A percentile compares a stretch with the other conserved stretches of the same genome.
Evolutionary conservation across 805 yeast genomes (phyloP).

Genomic region (Yamadazyma sp.): DNA sequence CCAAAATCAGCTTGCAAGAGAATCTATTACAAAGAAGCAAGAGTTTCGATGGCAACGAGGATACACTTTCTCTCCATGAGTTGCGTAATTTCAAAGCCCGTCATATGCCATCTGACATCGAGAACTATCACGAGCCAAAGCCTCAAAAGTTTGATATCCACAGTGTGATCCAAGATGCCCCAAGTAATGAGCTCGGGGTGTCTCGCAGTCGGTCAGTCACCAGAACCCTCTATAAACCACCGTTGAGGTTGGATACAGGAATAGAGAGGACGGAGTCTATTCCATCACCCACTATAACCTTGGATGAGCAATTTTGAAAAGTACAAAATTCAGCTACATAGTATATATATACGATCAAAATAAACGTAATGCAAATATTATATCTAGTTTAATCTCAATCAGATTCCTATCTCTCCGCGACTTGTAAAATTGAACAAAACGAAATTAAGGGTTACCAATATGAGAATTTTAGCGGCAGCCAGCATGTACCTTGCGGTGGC

Average conservation of each 20-base stretch:
- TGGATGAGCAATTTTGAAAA: constrained; percentile 34
- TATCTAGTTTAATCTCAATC: no score
- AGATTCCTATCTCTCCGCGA: no score
- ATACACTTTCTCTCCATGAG: constrained; percentile 19
- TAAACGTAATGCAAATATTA: no score
- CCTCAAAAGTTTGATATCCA: constrained; percentile 31
- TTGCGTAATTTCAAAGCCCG: constrained; percentile 27
- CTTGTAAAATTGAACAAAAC: no score
- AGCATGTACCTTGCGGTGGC: constrained; percentile 1
- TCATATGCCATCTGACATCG: constrained; percentile 7
- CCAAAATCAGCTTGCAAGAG: constrained; percentile 36
- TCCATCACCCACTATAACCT: constrained; percentile 37
- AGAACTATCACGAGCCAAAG: constrained; percentile 32
- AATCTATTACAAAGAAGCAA: constrained; percentile 36
- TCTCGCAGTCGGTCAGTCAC: constrained; percentile 24
- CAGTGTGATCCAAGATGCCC: constrained; percentile 20
- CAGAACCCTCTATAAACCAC: constrained; percentile 38
- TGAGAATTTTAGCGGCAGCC: constrained; percentile 6
- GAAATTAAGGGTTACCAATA: constrained; percentile 8
- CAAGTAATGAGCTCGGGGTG: constrained; percentile 18
- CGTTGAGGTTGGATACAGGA: constrained; percentile 23
- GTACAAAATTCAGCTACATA: no score
- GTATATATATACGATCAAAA: no score
- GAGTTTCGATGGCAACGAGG: constrained; percentile 21
- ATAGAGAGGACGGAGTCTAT: not conserved